Base-by-base conservation (phyloP, 2,329 filamentous ascomycete genomes). In the Penicillium thymicola region DNA sequence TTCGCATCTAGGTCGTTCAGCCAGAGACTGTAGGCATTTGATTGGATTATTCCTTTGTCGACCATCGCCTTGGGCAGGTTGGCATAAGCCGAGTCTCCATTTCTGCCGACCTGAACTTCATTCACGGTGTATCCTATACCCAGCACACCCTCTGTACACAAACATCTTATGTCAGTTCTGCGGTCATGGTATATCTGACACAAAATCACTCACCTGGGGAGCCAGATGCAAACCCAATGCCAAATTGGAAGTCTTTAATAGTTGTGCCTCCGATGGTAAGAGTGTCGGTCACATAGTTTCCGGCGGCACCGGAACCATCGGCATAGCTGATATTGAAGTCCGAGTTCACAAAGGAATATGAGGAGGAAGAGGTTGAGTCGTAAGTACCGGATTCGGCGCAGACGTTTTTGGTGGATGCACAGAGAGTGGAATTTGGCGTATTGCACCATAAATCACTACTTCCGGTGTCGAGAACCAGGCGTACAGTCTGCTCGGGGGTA, bases 241-340 rank as follows among this genome's bases (percentile, higher is more conserved):
- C 84, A 61, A 87, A 85, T 63, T 86, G 82, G 61, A 86, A 78
- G 43, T 76, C 70, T 2, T 77, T 65, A 32, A 87, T 61, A 0
- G 70, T 76, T 11, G 76, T 69, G 25, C 76, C 79, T 25, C 81
- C 83, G 44, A 88, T 68, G 3, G 58, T 76, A 55, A 96, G 76
- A 0, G 81, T 88, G 68, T 97, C 92, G 5, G 83, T 86, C 2
- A 85, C 89, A 71, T 96, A 96, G 73, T 94, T 89, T 34, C 92
- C 92, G 1, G 77, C 72, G 0, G 91, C 89, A 5, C 86, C 85
- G 0, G 89, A 89, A 44, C 89, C 89, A 73, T 96, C 92, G 40
- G 89, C 88, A 64, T 96, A 96, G 1, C 86, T 86, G 61, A 96
- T 96, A 75, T 93, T 92, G 78, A 97, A 96, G 58, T 85, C 80